phyloP scores from a whole-genome alignment of 768 basidiomycete species.

The Suillus plorans region DNA sequence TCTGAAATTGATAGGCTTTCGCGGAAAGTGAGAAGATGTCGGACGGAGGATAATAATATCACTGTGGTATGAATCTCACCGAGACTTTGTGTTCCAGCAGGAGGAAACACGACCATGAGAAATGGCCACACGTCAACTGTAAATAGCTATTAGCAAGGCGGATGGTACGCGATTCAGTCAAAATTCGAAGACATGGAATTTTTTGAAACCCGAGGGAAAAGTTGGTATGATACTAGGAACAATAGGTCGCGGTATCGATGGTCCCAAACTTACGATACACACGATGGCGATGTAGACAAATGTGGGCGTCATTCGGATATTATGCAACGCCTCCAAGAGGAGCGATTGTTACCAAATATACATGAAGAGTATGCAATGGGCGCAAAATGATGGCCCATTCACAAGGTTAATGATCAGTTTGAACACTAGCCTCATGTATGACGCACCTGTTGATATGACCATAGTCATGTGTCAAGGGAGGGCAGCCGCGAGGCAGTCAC shows the following conservation, averaged over 20 bases:
- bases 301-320: slow-evolving; percentile 29
- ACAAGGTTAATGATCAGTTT: slow-evolving; percentile 6
- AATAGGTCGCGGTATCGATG: slow-evolving; percentile 26
- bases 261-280: slow-evolving; percentile 11
- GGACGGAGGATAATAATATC: slow-evolving; percentile 21
- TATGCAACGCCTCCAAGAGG: slow-evolving; percentile 24
- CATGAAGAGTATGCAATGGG: slow-evolving; percentile 26
- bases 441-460: slow-evolving; percentile 31
- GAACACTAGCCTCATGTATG: slow-evolving; percentile 28
- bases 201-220: slow-evolving; percentile 17
- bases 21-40: slow-evolving; percentile 22
- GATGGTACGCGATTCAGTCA: slow-evolving; percentile 15
- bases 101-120: slow-evolving; percentile 10
- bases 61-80: background rate
- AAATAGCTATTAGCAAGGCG: slow-evolving; percentile 11
- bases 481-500: slow-evolving; percentile 21
- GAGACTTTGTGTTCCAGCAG: background rate
- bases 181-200: slow-evolving; percentile 14
- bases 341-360: slow-evolving; percentile 23
- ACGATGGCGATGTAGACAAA: slow-evolving; percentile 8
- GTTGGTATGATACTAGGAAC: slow-evolving; percentile 8
- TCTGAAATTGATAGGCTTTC: slow-evolving; percentile 35
- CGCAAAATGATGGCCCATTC: slow-evolving; percentile 9
- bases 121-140: slow-evolving; percentile 20
- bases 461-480: slow-evolving; percentile 27